Conservation (phyloP, 352 stramenopile genomes). For the Blastocystis sp. region DNA sequence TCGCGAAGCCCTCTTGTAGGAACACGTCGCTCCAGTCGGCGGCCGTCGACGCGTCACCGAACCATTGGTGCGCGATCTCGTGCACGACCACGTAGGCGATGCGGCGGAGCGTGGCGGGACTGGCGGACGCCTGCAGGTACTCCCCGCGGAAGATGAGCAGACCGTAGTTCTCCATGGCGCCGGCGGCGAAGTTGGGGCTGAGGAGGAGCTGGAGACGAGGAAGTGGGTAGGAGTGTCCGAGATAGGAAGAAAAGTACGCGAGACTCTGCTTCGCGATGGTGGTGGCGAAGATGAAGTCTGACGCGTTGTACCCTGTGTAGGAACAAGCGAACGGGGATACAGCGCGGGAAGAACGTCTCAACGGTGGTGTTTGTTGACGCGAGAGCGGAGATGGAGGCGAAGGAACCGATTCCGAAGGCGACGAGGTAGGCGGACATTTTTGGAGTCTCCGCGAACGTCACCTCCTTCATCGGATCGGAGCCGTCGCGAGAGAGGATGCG, state of each 20-base stretch:
- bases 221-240: not conserved
- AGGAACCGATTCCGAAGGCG: not conserved
- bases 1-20: conserved; percentile 31
- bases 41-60: not conserved
- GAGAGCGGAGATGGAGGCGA: not conserved
- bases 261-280: not conserved
- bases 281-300: not conserved
- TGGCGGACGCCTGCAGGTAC: not conserved
- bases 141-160: conserved; percentile 9
- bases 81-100: conserved; percentile 26
- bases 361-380: not conserved
- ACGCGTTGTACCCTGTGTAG: not conserved
- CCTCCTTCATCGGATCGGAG: not conserved
- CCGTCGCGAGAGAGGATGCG: not conserved
- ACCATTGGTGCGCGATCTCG: conserved; percentile 48
- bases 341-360: not conserved
- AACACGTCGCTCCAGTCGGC: conserved; percentile 38
- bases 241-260: not conserved
- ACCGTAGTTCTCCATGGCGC: conserved; percentile 46
- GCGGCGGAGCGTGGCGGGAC: not conserved
- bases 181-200: conserved; percentile 10
- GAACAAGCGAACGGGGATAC: not conserved
- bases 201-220: conserved; percentile 26
- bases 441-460: not conserved
- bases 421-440: conserved; percentile 37